Base-by-base conservation (phyloP, 306 rosid species). In the Rubus idaeus region DNA sequence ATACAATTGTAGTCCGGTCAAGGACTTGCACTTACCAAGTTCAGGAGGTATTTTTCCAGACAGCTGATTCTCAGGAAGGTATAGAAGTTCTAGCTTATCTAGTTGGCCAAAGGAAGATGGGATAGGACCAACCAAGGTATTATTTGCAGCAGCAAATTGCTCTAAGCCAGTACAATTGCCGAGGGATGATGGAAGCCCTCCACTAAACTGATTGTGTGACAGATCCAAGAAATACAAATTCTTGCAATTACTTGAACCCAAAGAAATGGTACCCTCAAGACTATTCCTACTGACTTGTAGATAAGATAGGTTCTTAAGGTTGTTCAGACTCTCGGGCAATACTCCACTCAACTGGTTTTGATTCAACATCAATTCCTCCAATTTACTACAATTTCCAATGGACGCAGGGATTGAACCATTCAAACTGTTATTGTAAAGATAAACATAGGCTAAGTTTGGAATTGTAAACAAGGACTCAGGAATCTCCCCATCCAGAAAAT, bases 31-130 rank as follows among this genome's bases (percentile, higher is more conserved):
- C 14, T 71, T 85, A 4, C 97, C 92, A 2, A 94, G 84, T 77
- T 91, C 88, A 0, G 87, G 76, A 3, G 98, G 97, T 78, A 94
- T 90, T 70, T 69, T 85, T 13, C 97, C 96, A 0, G 91, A 87
- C 6, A 94, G 77, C 64, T 40, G 75, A 71, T 94, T 94, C 51
- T 23, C 72, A 7, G 91, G 69, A 80, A 94, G 98, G 51, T 5
- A 23, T 44, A 94, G 73, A 61, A 0, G 0, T 3, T 75, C 46
- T 68, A 94, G 96, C 40, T 77, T 56, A 55, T 10, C 77, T 5
- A 94, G 88, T 20, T 66, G 81, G 50, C 93, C 96, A 1, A 91
- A 74, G 75, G 93, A 87, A 63, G 93, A 74, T 0, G 98, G 94
- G 70, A 94, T 94, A 13, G 40, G 76, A n/a, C 98, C 97, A 13